These are phyloP conservation scores for Annulohypoxylon maeteangense DNA, from an alignment of 495 filamentous ascomycete species.

Conservation along the genomic window DNA sequence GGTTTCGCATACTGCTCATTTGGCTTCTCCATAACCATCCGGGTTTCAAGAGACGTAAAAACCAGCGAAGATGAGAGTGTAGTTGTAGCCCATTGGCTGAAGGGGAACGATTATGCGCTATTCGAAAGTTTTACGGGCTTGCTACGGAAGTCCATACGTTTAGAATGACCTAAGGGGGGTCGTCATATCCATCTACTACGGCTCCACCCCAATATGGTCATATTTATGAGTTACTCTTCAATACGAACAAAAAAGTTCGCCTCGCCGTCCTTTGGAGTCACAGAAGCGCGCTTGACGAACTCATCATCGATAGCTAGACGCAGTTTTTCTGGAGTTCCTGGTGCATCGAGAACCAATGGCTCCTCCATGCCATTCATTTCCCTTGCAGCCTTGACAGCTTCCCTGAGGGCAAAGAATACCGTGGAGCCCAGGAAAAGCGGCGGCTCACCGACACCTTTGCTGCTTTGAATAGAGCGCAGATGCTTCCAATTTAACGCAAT, in stretches of 20 bases:
- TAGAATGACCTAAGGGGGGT: background rate
- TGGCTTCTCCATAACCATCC: conserved; percentile 57
- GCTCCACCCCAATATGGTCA: too few relatives aligned
- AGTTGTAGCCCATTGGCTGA: conserved; percentile 75
- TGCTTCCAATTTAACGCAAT: conserved; percentile 89
- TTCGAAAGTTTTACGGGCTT: conserved; percentile 93
- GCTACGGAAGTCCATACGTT: conserved; percentile 57
- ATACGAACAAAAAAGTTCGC: conserved; percentile 74
- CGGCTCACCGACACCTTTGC: conserved; percentile 78
- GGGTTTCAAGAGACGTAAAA: conserved; percentile 9
- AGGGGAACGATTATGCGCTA: conserved; percentile 75
- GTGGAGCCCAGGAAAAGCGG: conserved; percentile 83
- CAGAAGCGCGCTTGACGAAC: conserved; percentile 72
- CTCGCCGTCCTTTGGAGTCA: conserved; percentile 75
- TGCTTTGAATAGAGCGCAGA: conserved; percentile 82
- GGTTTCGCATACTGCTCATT: conserved; percentile 43
- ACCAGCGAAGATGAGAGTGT: conserved; percentile 31
- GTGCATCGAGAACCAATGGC: conserved; percentile 65
- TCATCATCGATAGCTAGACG: conserved; percentile 76
- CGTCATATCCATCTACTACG: background rate
- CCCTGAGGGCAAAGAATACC: conserved; percentile 84
- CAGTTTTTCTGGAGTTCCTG: conserved; percentile 80
- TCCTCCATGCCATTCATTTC: conserved; percentile 64
- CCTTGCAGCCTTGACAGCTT: conserved; percentile 74
- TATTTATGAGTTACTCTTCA: conserved; percentile 27